Base-by-base conservation (phyloP, 768 basidiomycete species). In the Leccinum subgranulosum region DNA sequence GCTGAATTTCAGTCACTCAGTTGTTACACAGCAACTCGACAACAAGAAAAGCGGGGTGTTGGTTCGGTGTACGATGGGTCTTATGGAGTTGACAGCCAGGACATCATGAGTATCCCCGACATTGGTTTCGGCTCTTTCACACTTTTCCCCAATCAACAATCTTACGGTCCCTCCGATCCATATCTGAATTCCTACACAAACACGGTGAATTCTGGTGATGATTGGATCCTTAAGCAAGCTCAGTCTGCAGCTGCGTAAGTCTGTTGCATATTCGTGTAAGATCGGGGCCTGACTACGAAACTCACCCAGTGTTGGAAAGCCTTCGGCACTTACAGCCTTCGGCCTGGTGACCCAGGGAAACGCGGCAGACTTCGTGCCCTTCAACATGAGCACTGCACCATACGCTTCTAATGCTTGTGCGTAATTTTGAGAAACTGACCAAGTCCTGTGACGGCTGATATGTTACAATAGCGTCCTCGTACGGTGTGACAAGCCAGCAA, bases 101-200 rank as follows among this genome's bases (percentile, higher is more conserved):
- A 88, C 59, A 84, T 88, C 51, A 59, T 77, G 54, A 81, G 70
- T 53, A 84, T 84, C 56, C 82, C 82, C 0, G 41, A 79, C 11
- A 81, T 88, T 58, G 80, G 78, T 6, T 86, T 85, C 61, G 73
- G 77, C 31, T 76, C 82, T 17, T 86, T 86, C 77, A 84, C 82
- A 56, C 61, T 87, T 25, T 87, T 88, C 78, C 86, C 87, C 19
- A 85, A 89, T 64, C 87, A 88, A 67, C 77, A 82, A 58, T 66
- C 70, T 36, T 87, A 86, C 61, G 80, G 73, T 29, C 56, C 76
- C 23, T 63, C 69, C 27, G 83, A 85, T 66, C 79, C 82, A 15
- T 76, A 73, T 58, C 68, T 83, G 51, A 70, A 80, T 45, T 61
- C 78, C 10, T 84, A 81, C 70, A 79, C 84, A 59, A 80, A 83